A percentile compares a stretch with the other conserved stretches of the same genome.
phyloP scores from a whole-genome alignment of 495 filamentous ascomycete species.

The Endocarpon pusillum region DNA sequence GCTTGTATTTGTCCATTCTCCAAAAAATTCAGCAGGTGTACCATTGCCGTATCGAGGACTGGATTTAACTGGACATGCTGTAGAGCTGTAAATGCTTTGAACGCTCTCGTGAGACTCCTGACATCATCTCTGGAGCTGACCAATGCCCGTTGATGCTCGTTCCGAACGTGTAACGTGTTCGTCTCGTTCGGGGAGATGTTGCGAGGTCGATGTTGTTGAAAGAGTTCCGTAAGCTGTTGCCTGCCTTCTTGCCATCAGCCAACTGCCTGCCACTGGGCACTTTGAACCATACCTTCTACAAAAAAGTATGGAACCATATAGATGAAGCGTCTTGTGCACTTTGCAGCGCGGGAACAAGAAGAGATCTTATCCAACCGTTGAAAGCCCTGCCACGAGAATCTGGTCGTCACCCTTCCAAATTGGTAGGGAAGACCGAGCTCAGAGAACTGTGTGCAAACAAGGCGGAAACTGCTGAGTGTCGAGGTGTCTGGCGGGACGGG shows the following conservation, averaged over 20 bases:
- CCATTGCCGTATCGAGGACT: constrained; percentile 41
- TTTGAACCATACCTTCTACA: not conserved
- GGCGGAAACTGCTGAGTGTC: not conserved
- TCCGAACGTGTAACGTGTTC: not conserved
- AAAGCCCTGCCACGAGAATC: not conserved
- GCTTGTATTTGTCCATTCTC: constrained; percentile 18
- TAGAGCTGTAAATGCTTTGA: constrained; percentile 31
- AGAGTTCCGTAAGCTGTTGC: no score
- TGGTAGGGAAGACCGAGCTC: not conserved
- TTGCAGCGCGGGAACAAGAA: not conserved
- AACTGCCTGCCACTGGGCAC: no score
- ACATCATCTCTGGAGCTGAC: constrained; percentile 1
- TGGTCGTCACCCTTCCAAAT: not conserved
- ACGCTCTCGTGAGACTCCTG: not conserved
- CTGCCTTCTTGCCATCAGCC: no score
- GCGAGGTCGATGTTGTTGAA: no score
- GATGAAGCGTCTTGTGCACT: constrained; percentile 1
- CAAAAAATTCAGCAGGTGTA: constrained; percentile 28
- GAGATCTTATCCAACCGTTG: constrained; percentile 1
- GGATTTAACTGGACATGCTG: constrained; percentile 50
- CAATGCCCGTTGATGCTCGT: not conserved
- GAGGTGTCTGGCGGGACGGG: not conserved
- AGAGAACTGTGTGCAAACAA: not conserved
- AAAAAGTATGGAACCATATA: constrained; percentile 1
- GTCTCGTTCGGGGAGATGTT: no score